Conservation (phyloP, 441 rosid species). For the Rhodomyrtus psidioides region DNA sequence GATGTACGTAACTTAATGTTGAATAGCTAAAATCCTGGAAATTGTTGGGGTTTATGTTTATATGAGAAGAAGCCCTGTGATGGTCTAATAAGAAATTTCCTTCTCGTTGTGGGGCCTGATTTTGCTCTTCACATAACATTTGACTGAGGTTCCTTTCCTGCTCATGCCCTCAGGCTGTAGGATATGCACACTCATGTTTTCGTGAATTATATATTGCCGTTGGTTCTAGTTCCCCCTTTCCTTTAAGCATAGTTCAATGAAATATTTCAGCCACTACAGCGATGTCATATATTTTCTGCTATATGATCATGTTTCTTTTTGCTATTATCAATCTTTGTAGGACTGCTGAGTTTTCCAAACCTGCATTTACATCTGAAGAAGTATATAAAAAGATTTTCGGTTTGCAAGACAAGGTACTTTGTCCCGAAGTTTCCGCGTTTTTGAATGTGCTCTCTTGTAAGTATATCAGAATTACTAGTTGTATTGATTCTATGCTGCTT, state of each 20-base stretch:
- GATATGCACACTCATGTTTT: neutral
- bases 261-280: neutral
- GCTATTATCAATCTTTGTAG: conserved; percentile 18
- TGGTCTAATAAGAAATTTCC: neutral
- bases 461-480: neutral
- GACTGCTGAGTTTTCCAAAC: conserved; percentile 43
- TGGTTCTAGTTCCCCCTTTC: neutral
- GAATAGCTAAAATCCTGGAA: no score
- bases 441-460: neutral
- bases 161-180: neutral
- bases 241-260: neutral
- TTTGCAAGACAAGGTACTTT: conserved; percentile 79
- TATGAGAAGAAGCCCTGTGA: neutral
- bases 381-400: conserved; percentile 45
- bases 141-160: neutral
- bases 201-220: neutral
- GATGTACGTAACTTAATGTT: no score
- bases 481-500: neutral
- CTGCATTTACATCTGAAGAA: conserved; percentile 78
- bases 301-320: neutral
- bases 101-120: neutral
- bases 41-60: neutral
- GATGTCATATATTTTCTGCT: neutral
- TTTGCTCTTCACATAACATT: neutral
- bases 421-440: neutral